These are phyloP conservation scores for Trapa bicornis DNA, from an alignment of 345 rosid species.

Conservation along the genomic window DNA sequence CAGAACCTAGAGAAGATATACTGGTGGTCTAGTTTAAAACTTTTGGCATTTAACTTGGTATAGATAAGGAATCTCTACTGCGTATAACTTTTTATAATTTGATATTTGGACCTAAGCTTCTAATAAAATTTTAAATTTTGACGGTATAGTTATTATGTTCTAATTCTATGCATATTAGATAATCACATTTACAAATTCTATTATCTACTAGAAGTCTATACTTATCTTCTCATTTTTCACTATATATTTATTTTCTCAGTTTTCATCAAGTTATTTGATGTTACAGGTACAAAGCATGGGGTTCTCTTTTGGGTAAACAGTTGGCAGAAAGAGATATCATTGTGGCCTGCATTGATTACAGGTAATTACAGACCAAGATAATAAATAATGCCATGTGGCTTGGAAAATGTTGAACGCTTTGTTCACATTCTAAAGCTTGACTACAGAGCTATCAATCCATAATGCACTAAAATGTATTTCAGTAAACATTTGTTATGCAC, in stretches of 20 bases:
- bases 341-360: slow-evolving; percentile 92
- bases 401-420: neutral
- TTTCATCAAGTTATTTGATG: slow-evolving; percentile 8
- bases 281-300: slow-evolving; percentile 98
- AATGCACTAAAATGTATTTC: neutral
- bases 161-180: neutral
- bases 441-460: neutral
- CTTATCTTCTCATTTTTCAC: slow-evolving; percentile 10
- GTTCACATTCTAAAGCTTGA: neutral
- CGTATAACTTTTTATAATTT: neutral
- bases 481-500: too few relatives aligned
- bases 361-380: slow-evolving; percentile 26
- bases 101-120: neutral
- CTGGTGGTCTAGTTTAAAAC: neutral
- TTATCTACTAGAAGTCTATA: neutral
- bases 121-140: neutral
- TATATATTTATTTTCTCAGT: slow-evolving; percentile 9
- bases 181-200: neutral
- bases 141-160: neutral
- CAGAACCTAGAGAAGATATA: neutral
- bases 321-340: slow-evolving; percentile 86
- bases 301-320: slow-evolving; percentile 84
- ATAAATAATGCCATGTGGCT: neutral
- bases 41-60: neutral
- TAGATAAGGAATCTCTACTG: neutral